Evolutionary conservation across 179 eudicot species (phyloP).

Genomic region (Camellia oleifera): DNA sequence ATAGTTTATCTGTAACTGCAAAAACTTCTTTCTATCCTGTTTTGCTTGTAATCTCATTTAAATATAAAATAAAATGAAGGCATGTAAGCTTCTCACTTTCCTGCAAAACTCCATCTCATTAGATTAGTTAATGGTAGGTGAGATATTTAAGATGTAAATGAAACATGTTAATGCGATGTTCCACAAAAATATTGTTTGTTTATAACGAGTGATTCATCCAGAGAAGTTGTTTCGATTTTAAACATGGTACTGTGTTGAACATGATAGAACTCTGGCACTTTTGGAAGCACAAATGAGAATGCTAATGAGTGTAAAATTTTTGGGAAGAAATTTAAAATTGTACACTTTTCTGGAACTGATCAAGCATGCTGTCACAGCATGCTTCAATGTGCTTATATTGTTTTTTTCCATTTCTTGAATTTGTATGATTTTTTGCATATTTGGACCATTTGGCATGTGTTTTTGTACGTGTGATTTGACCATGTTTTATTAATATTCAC

Average conservation of each 20-base stretch:
- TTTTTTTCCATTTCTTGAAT: neutral
- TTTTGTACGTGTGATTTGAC: conserved; percentile 1
- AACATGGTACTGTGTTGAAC: no score
- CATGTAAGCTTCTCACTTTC: neutral
- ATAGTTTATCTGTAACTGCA: neutral
- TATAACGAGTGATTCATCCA: no score
- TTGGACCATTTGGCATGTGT: neutral
- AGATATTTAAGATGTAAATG: neutral
- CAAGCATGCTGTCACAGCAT: no score
- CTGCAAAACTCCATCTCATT: neutral
- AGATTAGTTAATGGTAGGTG: neutral
- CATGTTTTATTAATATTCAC: neutral
- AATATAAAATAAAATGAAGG: neutral
- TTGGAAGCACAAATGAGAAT: no score
- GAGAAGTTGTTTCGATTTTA: no score
- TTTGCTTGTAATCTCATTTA: neutral
- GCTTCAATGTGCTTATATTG: neutral
- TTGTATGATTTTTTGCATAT: neutral
- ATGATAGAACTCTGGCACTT: no score
- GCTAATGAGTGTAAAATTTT: no score
- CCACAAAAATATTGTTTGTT: no score
- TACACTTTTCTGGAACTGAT: no score
- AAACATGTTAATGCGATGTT: no score
- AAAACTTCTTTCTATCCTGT: neutral
- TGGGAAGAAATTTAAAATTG: no score